A percentile compares a stretch with the other conserved stretches of the same genome.
Evolutionary conservation across 2,329 filamentous ascomycete genomes (phyloP).

Genomic region (Acrodontium crateriforme): DNA sequence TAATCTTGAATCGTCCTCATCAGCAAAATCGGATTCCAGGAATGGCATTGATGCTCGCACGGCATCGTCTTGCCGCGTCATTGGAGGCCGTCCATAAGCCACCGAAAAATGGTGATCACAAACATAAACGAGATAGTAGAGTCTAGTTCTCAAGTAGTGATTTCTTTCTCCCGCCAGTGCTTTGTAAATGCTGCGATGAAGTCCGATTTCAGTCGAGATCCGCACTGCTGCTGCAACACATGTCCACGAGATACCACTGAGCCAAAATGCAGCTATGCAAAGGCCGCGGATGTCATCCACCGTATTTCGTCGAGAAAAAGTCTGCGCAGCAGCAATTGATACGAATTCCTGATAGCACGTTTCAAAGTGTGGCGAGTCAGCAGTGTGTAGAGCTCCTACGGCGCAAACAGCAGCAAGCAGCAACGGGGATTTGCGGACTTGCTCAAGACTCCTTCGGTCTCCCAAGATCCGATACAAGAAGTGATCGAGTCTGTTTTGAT

Average conservation of each 20-base stretch:
- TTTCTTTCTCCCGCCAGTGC: slow-evolving; percentile 19
- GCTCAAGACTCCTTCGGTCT: slow-evolving; percentile 14
- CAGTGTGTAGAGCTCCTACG: slow-evolving; percentile 20
- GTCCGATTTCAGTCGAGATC: slow-evolving; percentile 26
- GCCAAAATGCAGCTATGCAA: slow-evolving; percentile 27
- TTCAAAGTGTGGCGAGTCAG: slow-evolving; percentile 14
- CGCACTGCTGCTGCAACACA: slow-evolving; percentile 21
- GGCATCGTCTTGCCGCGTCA: slow-evolving; percentile 22
- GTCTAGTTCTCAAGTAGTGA: slow-evolving; percentile 23
- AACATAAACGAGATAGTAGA: slow-evolving; percentile 27
- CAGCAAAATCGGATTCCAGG: slow-evolving; percentile 19
- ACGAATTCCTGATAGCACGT: slow-evolving; percentile 20
- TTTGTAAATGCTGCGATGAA: slow-evolving; percentile 25
- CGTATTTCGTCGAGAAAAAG: slow-evolving; percentile 15
- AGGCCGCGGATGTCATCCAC: slow-evolving; percentile 21
- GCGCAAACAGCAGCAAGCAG: slow-evolving; percentile 23
- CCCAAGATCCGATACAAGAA: slow-evolving; percentile 22
- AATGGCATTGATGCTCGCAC: slow-evolving; percentile 19
- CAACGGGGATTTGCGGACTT: slow-evolving; percentile 17
- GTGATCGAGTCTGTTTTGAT: slow-evolving; percentile 20
- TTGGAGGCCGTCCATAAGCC: slow-evolving; percentile 24
- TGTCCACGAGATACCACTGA: slow-evolving; percentile 21
- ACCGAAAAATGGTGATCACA: slow-evolving; percentile 28
- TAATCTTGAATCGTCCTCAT: slow-evolving; percentile 16
- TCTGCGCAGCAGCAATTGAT: slow-evolving; percentile 14